These are phyloP conservation scores for Talaromyces thailandensis DNA, from an alignment of 495 filamentous ascomycete genomes.

Conservation along the genomic window DNA sequence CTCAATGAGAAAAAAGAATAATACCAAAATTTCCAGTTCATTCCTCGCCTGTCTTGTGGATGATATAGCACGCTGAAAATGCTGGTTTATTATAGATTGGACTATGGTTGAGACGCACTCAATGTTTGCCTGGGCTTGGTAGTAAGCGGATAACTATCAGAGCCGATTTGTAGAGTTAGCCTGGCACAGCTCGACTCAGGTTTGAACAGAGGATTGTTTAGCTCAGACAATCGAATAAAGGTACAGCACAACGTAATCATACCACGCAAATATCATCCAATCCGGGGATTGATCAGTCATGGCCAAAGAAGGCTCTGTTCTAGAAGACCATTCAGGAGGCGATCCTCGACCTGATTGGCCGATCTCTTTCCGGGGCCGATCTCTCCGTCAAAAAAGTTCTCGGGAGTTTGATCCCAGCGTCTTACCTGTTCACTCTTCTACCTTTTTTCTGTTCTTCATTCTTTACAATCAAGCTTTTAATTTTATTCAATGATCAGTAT, in stretches of 20 bases:
- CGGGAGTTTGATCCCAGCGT: neutral
- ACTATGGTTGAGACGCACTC: neutral
- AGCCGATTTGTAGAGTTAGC: no score
- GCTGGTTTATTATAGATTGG: no score
- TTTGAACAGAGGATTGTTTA: neutral
- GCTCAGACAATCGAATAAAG: neutral
- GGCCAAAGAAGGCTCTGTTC: neutral
- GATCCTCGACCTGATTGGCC: slow-evolving; percentile 5
- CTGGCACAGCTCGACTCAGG: neutral
- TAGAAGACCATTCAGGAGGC: slow-evolving; percentile 1
- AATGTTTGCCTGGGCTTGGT: neutral
- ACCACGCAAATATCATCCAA: neutral
- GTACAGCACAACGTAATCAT: neutral
- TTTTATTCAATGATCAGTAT: neutral
- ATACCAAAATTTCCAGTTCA: slow-evolving; percentile 32
- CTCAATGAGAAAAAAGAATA: slow-evolving; percentile 42
- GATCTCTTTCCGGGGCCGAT: slow-evolving; percentile 1
- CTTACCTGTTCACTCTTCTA: neutral
- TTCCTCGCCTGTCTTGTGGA: neutral
- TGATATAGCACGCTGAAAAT: no score
- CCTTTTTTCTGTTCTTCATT: neutral
- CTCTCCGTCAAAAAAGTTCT: slow-evolving; percentile 7
- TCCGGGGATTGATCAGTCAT: neutral
- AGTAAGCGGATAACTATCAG: neutral
- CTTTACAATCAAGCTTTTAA: neutral